Conservation (phyloP, 352 stramenopile genomes). For the Globisporangium sylvaticum region DNA sequence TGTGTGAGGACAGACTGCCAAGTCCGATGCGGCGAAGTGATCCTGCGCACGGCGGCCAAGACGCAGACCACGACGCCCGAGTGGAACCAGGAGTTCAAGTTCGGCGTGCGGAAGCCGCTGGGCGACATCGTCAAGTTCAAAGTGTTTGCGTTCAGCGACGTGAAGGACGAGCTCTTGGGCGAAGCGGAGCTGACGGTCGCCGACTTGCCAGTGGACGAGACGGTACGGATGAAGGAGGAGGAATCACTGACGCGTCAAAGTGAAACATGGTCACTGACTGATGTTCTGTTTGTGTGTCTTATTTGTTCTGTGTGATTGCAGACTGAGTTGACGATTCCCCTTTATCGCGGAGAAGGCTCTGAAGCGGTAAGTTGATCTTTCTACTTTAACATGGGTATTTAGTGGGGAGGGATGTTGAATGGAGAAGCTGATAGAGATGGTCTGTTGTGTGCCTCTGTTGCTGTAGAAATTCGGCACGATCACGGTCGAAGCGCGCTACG, state of each 20-base stretch:
- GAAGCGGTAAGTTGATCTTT: conserved; percentile 3
- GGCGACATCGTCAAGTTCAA: conserved; percentile 41
- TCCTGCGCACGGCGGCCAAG: conserved; percentile 41
- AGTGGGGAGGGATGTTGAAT: not conserved
- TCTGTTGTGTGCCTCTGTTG: not conserved
- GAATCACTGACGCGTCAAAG: not conserved
- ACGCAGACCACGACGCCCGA: conserved; percentile 38
- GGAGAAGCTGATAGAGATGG: not conserved
- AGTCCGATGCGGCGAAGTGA: conserved; percentile 45
- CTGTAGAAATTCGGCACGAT: conserved; percentile 13
- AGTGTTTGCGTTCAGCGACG: conserved; percentile 45
- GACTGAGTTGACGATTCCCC: conserved; percentile 25
- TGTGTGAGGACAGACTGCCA: conserved; percentile 40
- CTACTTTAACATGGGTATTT: not conserved
- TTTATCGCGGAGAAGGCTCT: conserved; percentile 15
- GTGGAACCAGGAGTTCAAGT: conserved; percentile 54
- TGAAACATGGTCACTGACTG: not conserved
- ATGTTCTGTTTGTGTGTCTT: not conserved
- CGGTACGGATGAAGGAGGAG: conserved; percentile 18
- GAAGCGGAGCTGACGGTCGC: conserved; percentile 31
- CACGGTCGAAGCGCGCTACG: conserved; percentile 37
- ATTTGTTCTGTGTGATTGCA: conserved; percentile 13
- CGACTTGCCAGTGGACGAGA: conserved; percentile 29
- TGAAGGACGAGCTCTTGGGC: conserved; percentile 39
- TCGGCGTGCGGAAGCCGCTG: conserved; percentile 49